A percentile compares a stretch with the other conserved stretches of the same genome.
phyloP scores from a whole-genome alignment of 306 rosid genomes.

The Chamaecrista fasciculata region DNA sequence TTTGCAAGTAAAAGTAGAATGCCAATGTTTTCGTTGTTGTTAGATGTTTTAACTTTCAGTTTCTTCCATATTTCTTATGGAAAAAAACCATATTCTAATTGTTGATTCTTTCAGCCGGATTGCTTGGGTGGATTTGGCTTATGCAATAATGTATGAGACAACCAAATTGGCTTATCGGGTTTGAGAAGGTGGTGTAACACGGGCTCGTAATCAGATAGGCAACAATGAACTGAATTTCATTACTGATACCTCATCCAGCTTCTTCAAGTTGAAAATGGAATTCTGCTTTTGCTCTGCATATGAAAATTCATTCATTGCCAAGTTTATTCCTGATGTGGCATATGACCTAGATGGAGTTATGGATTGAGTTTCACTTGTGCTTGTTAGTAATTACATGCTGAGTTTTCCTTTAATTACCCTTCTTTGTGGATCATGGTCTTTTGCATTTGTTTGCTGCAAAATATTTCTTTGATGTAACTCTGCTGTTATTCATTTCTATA shows the following conservation, averaged over 20 bases:
- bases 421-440: not conserved
- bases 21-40: not conserved
- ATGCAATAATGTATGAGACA: conserved; percentile 77
- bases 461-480: not conserved
- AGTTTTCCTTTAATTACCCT: not conserved
- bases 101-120: conserved; percentile 56
- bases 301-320: not conserved
- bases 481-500: not conserved
- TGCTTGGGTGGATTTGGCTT: conserved; percentile 76
- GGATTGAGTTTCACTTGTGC: not conserved
- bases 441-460: not conserved
- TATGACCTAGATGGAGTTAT: not conserved
- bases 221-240: no score
- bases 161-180: conserved; percentile 80
- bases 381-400: not conserved
- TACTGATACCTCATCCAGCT: no score
- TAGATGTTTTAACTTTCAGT: not conserved
- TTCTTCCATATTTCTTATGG: not conserved
- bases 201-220: conserved; percentile 87
- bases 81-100: not conserved
- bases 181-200: conserved; percentile 74
- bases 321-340: not conserved
- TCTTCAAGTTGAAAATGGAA: no score
- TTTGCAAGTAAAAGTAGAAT: conserved; percentile 7
- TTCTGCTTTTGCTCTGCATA: no score